These are phyloP conservation scores for Phoma sp. DNA, from an alignment of 2,329 filamentous ascomycete genomes.

Conservation along the genomic window DNA sequence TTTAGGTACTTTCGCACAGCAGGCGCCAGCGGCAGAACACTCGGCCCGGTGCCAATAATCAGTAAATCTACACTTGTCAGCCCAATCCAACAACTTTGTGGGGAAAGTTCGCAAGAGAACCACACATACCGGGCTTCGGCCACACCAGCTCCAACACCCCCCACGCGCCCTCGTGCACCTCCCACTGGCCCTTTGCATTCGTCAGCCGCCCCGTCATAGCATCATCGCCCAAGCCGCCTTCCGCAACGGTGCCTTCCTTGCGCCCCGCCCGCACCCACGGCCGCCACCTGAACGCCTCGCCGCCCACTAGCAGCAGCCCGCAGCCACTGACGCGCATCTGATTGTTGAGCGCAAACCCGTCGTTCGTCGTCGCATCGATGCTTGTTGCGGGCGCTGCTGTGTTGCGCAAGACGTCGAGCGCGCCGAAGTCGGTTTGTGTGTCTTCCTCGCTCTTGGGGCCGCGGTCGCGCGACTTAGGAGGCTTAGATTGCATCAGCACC, in stretches of 20 bases:
- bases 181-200: slow-evolving; percentile 82
- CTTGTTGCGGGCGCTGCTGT: slow-evolving; percentile 79
- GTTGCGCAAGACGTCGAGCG: slow-evolving; percentile 79
- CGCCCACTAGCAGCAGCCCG: slow-evolving; percentile 80
- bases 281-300: slow-evolving; percentile 87
- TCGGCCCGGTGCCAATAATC: slow-evolving; percentile 83
- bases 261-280: slow-evolving; percentile 70
- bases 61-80: slow-evolving; percentile 70
- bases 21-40: slow-evolving; percentile 77
- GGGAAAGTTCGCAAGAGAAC: background rate
- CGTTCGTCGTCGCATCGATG: slow-evolving; percentile 79
- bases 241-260: slow-evolving; percentile 41
- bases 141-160: slow-evolving; percentile 78
- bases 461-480: slow-evolving; percentile 61
- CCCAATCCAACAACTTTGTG: background rate
- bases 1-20: slow-evolving; percentile 75
- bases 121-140: slow-evolving; percentile 82
- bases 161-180: slow-evolving; percentile 73
- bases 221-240: slow-evolving; percentile 39
- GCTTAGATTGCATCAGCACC: slow-evolving; percentile 29
- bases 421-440: slow-evolving; percentile 74
- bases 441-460: slow-evolving; percentile 66
- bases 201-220: slow-evolving; percentile 58
- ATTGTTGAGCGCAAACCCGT: slow-evolving; percentile 88
- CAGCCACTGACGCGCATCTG: slow-evolving; percentile 72